Percentiles rank a stretch among this genome's conserved stretches.
Conservation (phyloP, 192 early-diverging fungal species). For the Backusella sp. region DNA sequence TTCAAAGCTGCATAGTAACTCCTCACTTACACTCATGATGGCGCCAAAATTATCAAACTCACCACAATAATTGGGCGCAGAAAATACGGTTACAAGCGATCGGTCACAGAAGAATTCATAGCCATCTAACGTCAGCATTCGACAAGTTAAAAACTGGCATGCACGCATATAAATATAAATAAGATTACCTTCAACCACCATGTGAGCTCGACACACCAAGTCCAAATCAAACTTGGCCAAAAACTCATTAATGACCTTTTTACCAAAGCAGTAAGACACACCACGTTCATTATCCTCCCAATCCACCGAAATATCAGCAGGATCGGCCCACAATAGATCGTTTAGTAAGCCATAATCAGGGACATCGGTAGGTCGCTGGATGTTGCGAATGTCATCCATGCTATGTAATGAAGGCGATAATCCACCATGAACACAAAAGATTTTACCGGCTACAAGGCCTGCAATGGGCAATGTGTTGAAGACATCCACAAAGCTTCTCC, state of each 20-base stretch:
- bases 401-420: conserved; percentile 73
- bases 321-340: conserved; percentile 93
- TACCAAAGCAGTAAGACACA: conserved; percentile 92
- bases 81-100: conserved; percentile 89
- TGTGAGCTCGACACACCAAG: conserved; percentile 95
- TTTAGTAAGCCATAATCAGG: conserved; percentile 92
- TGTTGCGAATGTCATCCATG: conserved; percentile 85
- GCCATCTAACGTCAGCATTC: conserved; percentile 68
- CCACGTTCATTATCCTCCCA: conserved; percentile 96
- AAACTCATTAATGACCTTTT: conserved; percentile 75
- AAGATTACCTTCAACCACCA: conserved; percentile 51
- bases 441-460: conserved; percentile 87
- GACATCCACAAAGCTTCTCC: conserved; percentile 92
- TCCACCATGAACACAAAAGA: conserved; percentile 96
- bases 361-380: conserved; percentile 83
- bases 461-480: conserved; percentile 95
- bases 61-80: conserved; percentile 93
- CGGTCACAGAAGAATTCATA: conserved; percentile 98
- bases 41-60: conserved; percentile 86
- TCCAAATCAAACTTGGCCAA: conserved; percentile 96
- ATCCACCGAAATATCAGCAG: conserved; percentile 75
- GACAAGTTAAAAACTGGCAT: neutral
- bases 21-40: conserved; percentile 85
- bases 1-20: conserved; percentile 78
- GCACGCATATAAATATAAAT: conserved; percentile 34